Evolutionary conservation across 257 asterid species (phyloP), one percentile per base, ranked within the genome.

Genomic region (Cruciata laevipes): DNA sequence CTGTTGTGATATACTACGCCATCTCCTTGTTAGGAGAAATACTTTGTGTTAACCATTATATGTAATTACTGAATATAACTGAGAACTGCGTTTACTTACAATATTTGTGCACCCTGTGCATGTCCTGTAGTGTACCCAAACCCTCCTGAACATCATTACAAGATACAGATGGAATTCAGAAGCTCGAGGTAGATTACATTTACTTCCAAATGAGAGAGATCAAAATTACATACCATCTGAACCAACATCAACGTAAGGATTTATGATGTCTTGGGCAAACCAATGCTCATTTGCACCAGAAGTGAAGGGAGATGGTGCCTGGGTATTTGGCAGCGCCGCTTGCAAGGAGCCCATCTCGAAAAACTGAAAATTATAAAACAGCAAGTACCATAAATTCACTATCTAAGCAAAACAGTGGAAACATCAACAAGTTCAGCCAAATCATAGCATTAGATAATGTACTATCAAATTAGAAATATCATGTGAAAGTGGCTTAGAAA

Each of bases 331-430:
- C 82, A 91, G 67, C 13, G 88, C 85, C 56, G 80, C 85, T 74
- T 85, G 96, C 91, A 89, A 76, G 53, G 95, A 83, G 81, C 86
- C 79, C 88, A 83, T 79, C 76, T 87, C 87, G 90, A 95, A 89
- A 70, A 87, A 86, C 79, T 89, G 84, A 49, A 75, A 52, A 75
- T 72, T 57, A 56, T 42, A 12, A 37, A 24, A 62, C 18, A 68
- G 52, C 5, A 63, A 51, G 35, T 37, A 24, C 24, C 52, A 63
- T 55, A 24, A 18, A 37, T 27, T 27, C 31, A 52, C 53, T 63
- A 21, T 18, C n/a, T 9, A 63, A 63, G 27, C 60, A 53, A 7
- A 53, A 13, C 25, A 7, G 42, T 40, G 5, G 47, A 20, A 52
- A 69, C 6, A n/a, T 27, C 13, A 24, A 32, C 3, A 47, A 47